Conservation (phyloP, 2,329 filamentous ascomycete species). For the Arthrobotrys sphaeroides region DNA sequence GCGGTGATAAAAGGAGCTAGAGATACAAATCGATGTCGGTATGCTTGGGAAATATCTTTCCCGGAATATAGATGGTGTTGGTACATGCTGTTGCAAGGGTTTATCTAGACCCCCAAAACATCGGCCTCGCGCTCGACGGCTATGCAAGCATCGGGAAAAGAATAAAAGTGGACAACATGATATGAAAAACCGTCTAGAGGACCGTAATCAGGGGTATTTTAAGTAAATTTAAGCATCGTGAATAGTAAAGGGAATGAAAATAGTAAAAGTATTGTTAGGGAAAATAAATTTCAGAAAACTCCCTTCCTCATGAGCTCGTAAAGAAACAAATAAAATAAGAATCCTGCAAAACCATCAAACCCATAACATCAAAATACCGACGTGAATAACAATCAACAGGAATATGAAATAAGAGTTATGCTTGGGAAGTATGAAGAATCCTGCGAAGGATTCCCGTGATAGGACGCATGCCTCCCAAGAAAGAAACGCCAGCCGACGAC, state of each 20-base stretch:
- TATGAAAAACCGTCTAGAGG: neutral
- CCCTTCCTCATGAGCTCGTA: conserved; percentile 4
- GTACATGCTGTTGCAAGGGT: neutral
- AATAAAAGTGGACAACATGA: neutral
- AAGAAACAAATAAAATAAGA: neutral
- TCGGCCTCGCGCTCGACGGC: neutral
- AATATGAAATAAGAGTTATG: neutral
- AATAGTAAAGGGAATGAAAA: neutral
- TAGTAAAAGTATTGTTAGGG: neutral
- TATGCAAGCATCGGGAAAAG: neutral
- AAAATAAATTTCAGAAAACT: neutral
- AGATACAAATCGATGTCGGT: no score
- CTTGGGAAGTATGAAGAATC: conserved; percentile 1
- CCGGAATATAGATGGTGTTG: no score
- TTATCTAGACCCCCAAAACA: neutral
- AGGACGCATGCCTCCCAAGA: neutral
- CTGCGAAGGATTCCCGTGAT: neutral
- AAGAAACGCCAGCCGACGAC: neutral
- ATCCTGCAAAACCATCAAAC: no score
- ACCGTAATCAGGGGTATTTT: conserved; percentile 2
- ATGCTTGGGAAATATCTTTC: no score
- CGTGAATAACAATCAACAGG: neutral
- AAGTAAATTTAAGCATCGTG: no score
- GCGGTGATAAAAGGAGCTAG: neutral
- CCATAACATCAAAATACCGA: conserved; percentile 6